phyloP scores from a whole-genome alignment of 345 rosid species.

The Clausena lansium region DNA sequence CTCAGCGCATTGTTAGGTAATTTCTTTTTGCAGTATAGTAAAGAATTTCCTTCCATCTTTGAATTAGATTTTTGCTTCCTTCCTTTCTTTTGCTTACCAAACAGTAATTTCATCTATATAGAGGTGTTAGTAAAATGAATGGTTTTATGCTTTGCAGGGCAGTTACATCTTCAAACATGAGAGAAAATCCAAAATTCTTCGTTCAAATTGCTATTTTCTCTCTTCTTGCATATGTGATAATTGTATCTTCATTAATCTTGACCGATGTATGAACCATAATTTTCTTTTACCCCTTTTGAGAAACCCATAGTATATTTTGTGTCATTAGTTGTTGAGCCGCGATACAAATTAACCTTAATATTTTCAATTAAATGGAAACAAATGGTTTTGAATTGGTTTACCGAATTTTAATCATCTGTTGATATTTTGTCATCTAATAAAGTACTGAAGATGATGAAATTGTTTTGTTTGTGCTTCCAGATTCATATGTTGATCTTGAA shows the following conservation, averaged over 20 bases:
- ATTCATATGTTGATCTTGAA: slow-evolving; percentile 90
- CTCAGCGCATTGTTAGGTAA: slow-evolving; percentile 92
- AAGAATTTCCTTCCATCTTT: neutral
- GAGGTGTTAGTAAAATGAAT: neutral
- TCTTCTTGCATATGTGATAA: slow-evolving; percentile 89
- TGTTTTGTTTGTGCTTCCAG: slow-evolving; percentile 88
- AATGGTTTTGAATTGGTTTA: neutral
- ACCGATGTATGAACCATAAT: slow-evolving; percentile 67
- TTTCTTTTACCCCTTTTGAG: neutral
- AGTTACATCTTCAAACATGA: slow-evolving; percentile 97
- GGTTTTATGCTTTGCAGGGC: slow-evolving; percentile 56
- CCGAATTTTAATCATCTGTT: neutral
- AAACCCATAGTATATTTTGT: neutral
- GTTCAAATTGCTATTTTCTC: slow-evolving; percentile 84
- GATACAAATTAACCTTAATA: slow-evolving; percentile 6
- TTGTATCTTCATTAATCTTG: slow-evolving; percentile 90
- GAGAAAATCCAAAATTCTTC: slow-evolving; percentile 91
- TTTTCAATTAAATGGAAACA: slow-evolving; percentile 20
- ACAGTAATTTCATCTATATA: neutral
- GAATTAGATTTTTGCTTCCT: neutral
- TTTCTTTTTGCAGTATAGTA: neutral
- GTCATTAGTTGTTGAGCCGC: slow-evolving; percentile 5
- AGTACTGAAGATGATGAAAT: neutral
- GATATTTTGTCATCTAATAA: neutral
- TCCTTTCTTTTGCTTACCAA: neutral